Percentiles rank a stretch among this genome's conserved stretches.
phyloP scores from a whole-genome alignment of 1,284 basidiomycete species.

The Mycosarcoma mackinlayi region DNA sequence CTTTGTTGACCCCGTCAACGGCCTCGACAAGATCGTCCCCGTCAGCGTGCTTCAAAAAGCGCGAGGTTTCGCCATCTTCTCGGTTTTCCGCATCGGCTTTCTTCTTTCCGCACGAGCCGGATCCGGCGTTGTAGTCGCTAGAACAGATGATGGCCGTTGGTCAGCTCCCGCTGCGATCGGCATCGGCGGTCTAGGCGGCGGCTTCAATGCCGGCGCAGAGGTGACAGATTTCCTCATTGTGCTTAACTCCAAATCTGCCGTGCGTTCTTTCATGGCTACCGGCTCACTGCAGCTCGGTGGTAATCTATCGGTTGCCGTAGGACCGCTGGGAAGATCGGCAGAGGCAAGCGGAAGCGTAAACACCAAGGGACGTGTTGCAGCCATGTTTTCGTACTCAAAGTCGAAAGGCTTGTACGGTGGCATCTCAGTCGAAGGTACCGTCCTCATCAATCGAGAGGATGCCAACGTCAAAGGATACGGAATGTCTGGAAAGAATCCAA shows the following conservation, averaged over 20 bases:
- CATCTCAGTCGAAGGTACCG: constrained; percentile 87
- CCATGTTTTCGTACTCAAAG: constrained; percentile 91
- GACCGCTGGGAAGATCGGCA: constrained; percentile 91
- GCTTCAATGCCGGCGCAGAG: constrained; percentile 83
- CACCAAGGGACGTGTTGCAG: constrained; percentile 86
- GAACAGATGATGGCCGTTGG: constrained; percentile 86
- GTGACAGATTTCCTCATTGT: constrained; percentile 95
- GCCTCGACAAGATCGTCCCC: constrained; percentile 65
- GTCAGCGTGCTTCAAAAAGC: constrained; percentile 74
- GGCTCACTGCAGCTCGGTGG: constrained; percentile 85
- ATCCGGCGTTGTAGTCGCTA: constrained; percentile 90
- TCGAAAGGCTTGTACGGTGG: constrained; percentile 91
- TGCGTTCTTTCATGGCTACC: constrained; percentile 92
- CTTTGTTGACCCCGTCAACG: constrained; percentile 62
- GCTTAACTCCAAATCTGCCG: constrained; percentile 79
- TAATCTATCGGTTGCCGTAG: constrained; percentile 78
- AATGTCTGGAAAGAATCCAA: constrained; percentile 42
- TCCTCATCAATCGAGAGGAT: constrained; percentile 95
- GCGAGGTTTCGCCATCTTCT: constrained; percentile 80
- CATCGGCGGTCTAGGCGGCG: constrained; percentile 82
- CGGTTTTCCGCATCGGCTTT: constrained; percentile 71
- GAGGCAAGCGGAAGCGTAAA: constrained; percentile 90
- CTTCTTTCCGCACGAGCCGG: constrained; percentile 78
- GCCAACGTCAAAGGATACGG: constrained; percentile 69
- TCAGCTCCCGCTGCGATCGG: constrained; percentile 94